phyloP scores from a whole-genome alignment of 805 yeast genomes.

The Candida verbasci region DNA sequence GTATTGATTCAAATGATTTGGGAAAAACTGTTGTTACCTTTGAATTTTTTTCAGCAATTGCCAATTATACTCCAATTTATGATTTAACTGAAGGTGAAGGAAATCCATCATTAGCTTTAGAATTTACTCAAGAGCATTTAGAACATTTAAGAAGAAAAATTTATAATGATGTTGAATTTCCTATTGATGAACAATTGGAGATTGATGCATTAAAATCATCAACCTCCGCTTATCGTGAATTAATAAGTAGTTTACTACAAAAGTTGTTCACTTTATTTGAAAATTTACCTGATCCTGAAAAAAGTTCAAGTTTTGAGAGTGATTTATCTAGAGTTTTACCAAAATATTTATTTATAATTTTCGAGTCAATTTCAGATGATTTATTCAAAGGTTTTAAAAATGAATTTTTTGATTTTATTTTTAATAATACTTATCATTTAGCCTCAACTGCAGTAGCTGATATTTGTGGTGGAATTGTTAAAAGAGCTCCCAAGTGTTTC shows the following conservation, averaged over 20 bases:
- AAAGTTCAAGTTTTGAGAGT: conserved; percentile 48
- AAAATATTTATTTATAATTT: conserved; percentile 32
- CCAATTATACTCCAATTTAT: conserved; percentile 67
- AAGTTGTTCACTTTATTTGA: conserved; percentile 64
- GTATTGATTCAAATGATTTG: conserved; percentile 86
- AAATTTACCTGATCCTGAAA: conserved; percentile 57
- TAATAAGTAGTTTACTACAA: conserved; percentile 53
- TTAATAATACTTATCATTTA: conserved; percentile 54
- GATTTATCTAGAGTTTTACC: conserved; percentile 36
- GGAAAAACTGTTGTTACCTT: conserved; percentile 65
- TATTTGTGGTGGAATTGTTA: conserved; percentile 67
- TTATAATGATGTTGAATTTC: conserved; percentile 25
- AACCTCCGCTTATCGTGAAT: conserved; percentile 60
- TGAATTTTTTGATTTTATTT: conserved; percentile 52
- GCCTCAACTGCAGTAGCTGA: conserved; percentile 66
- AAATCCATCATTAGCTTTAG: conserved; percentile 34
- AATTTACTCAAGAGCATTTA: conserved; percentile 64
- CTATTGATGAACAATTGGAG: conserved; percentile 42
- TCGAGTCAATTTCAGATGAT: conserved; percentile 59
- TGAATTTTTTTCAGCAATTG: conserved; percentile 63
- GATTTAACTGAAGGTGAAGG: conserved; percentile 49
- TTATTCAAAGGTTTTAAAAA: conserved; percentile 44
- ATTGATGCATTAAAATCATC: conserved; percentile 65
- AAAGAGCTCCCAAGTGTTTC: conserved; percentile 53
- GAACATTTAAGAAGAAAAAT: conserved; percentile 45